Conservation (phyloP, 2,329 filamentous ascomycete genomes). For the Arachnomyces sp. region DNA sequence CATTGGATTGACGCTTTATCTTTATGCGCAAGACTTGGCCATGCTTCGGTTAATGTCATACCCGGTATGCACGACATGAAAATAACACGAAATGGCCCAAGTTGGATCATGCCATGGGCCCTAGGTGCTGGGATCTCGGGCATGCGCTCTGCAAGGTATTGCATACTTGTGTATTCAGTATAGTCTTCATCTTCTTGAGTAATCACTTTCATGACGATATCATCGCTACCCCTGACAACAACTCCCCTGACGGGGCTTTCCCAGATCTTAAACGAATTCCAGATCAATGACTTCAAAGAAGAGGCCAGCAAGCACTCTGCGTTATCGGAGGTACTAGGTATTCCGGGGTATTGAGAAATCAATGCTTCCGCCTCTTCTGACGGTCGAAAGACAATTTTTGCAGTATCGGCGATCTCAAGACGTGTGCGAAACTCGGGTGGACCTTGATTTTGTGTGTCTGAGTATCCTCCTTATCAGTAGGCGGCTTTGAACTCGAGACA, state of each 20-base stretch:
- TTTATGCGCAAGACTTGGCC: constrained; percentile 16
- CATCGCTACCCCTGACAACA: constrained; percentile 18
- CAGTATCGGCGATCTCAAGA: constrained; percentile 16
- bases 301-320: constrained; percentile 7
- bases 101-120: constrained; percentile 19
- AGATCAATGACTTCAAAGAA: constrained; percentile 17
- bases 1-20: constrained; percentile 14
- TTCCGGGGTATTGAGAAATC: constrained; percentile 9
- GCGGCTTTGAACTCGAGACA: constrained; percentile 1
- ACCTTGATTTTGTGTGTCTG: background rate
- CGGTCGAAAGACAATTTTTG: constrained; percentile 17
- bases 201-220: constrained; percentile 18
- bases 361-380: constrained; percentile 15
- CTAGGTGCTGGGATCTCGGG: constrained; percentile 22
- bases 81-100: constrained; percentile 18
- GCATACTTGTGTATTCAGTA: constrained; percentile 21
- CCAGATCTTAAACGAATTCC: constrained; percentile 18
- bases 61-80: constrained; percentile 23
- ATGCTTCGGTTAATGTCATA: constrained; percentile 17
- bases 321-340: constrained; percentile 3
- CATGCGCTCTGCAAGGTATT: constrained; percentile 17
- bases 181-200: constrained; percentile 10
- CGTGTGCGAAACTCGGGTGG: constrained; percentile 16
- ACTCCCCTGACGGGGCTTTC: constrained; percentile 15
- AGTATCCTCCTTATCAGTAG: constrained; percentile 3